A percentile compares a stretch with the other conserved stretches of the same genome.
Evolutionary conservation across 2,329 filamentous ascomycete species (phyloP).

Genomic region (Waltergamsia citrina): DNA sequence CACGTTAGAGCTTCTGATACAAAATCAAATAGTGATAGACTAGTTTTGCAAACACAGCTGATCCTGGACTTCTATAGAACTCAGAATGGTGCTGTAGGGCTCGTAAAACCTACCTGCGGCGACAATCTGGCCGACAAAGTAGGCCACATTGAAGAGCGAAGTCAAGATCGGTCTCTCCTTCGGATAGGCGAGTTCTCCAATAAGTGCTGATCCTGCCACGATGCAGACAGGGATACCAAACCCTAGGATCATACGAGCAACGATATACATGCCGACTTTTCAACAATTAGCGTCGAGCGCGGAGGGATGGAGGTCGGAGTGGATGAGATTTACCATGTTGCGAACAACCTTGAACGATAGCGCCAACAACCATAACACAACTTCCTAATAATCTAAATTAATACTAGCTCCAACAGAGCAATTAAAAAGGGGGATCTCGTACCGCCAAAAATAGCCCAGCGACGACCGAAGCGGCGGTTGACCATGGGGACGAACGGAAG

Average conservation of each 20-base stretch:
- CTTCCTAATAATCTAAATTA: too few relatives aligned
- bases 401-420: too few relatives aligned
- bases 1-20: too few relatives aligned
- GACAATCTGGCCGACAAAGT: conserved; percentile 40
- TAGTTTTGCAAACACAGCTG: too few relatives aligned
- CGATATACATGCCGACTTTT: conserved; percentile 43
- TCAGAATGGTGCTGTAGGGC: too few relatives aligned
- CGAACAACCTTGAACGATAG: conserved; percentile 33
- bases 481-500: conserved; percentile 48
- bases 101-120: too few relatives aligned
- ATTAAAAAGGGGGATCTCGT: too few relatives aligned
- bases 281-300: background rate
- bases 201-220: conserved; percentile 46
- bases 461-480: conserved; percentile 44
- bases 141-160: conserved; percentile 47
- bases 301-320: background rate
- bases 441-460: conserved; percentile 47
- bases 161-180: conserved; percentile 51
- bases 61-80: too few relatives aligned
- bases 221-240: conserved; percentile 52
- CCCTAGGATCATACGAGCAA: conserved; percentile 49
- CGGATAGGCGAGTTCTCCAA: conserved; percentile 50
- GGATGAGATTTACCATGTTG: conserved; percentile 3
- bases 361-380: conserved; percentile 44
- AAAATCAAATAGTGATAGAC: too few relatives aligned